Percentiles rank a stretch among this genome's conserved stretches.
phyloP scores from a whole-genome alignment of 2,329 filamentous ascomycete species.

The Apiospora koreana region DNA sequence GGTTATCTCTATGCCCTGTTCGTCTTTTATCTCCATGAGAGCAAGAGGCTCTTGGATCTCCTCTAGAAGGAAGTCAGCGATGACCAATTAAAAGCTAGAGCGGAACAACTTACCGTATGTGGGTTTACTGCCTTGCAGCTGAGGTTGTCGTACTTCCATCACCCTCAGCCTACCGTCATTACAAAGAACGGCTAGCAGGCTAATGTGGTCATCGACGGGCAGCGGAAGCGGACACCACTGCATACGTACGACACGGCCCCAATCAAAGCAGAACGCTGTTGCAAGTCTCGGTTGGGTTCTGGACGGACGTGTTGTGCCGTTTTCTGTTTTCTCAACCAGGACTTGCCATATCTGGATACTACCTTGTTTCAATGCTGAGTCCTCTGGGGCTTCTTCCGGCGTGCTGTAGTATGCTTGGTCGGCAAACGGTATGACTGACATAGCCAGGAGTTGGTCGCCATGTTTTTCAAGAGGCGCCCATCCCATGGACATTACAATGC shows the following conservation, averaged over 20 bases:
- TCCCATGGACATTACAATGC: constrained; percentile 52
- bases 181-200: constrained; percentile 51
- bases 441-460: constrained; percentile 49
- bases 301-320: constrained; percentile 37
- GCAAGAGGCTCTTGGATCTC: constrained; percentile 46
- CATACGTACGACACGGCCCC: constrained; percentile 51
- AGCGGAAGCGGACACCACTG: constrained; percentile 54
- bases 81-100: background rate
- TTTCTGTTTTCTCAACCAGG: constrained; percentile 29
- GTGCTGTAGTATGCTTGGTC: constrained; percentile 49
- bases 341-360: constrained; percentile 56
- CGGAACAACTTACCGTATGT: background rate
- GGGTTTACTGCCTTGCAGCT: constrained; percentile 6
- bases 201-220: constrained; percentile 29
- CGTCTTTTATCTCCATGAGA: constrained; percentile 44
- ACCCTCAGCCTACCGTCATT: constrained; percentile 53
- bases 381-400: constrained; percentile 37
- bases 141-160: constrained; percentile 39
- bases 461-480: constrained; percentile 48
- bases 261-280: constrained; percentile 49
- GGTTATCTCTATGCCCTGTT: constrained; percentile 51
- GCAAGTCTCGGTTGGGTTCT: constrained; percentile 38
- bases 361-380: constrained; percentile 44
- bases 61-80: constrained; percentile 38
- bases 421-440: constrained; percentile 51